These are phyloP conservation scores for Mycena citricolor DNA, from an alignment of 1,284 basidiomycete species.

Conservation along the genomic window DNA sequence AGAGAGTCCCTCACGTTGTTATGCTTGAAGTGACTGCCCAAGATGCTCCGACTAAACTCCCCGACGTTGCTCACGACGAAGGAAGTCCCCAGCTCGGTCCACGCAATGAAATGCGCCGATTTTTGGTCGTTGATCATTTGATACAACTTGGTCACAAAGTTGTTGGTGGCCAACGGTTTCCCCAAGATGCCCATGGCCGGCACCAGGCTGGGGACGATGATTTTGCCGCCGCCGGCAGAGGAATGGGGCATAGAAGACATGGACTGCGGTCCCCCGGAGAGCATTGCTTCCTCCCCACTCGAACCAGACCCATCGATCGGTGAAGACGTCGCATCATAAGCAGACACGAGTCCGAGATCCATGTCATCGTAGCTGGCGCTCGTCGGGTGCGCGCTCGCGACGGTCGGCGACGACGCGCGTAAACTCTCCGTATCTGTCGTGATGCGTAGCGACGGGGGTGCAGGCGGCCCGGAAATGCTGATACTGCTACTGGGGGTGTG, in stretches of 20 bases:
- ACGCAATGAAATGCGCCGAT: conserved; percentile 72
- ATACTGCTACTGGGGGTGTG: conserved; percentile 17
- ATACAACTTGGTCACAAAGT: conserved; percentile 82
- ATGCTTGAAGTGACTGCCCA: conserved; percentile 81
- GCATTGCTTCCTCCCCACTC: conserved; percentile 31
- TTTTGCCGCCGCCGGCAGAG: no score
- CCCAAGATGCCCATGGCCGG: conserved; percentile 51
- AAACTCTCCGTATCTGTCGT: conserved; percentile 19
- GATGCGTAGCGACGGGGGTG: conserved; percentile 17
- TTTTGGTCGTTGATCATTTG: conserved; percentile 85
- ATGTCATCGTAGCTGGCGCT: conserved; percentile 45
- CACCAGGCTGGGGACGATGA: conserved; percentile 19
- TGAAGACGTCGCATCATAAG: conserved; percentile 38
- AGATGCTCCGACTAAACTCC: conserved; percentile 78
- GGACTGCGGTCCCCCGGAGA: no score
- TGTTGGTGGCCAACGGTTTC: conserved; percentile 72
- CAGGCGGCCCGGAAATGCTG: no score
- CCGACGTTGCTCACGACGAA: conserved; percentile 82
- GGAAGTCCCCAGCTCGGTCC: conserved; percentile 77
- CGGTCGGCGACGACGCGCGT: conserved; percentile 14
- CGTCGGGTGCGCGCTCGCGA: conserved; percentile 20
- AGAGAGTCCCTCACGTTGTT: conserved; percentile 55
- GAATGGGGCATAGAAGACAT: no score
- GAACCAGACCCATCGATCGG: conserved; percentile 56
- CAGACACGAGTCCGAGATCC: conserved; percentile 43